These are phyloP conservation scores for Penicillium sp. DNA, from an alignment of 2,329 filamentous ascomycete species.

Conservation along the genomic window DNA sequence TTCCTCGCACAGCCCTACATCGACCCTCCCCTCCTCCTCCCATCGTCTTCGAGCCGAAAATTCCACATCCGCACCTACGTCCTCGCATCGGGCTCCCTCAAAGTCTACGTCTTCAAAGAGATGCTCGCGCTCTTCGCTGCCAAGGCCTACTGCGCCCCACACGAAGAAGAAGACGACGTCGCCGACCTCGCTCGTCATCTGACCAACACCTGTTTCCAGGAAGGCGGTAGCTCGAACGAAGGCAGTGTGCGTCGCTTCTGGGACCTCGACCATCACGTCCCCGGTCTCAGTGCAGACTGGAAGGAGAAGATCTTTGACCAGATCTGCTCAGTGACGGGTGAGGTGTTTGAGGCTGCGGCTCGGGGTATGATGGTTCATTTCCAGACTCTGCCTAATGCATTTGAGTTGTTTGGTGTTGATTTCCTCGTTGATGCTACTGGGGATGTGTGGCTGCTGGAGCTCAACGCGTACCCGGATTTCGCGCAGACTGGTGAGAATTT, in stretches of 20 bases:
- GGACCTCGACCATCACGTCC: slow-evolving; percentile 54
- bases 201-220: slow-evolving; percentile 93
- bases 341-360: slow-evolving; percentile 84
- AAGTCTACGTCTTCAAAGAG: slow-evolving; percentile 79
- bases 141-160: slow-evolving; percentile 67
- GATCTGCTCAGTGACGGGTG: slow-evolving; percentile 70
- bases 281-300: slow-evolving; percentile 42
- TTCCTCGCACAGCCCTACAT: slow-evolving; percentile 97
- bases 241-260: slow-evolving; percentile 75
- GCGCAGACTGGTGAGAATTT: slow-evolving; percentile 80
- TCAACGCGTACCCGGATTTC: slow-evolving; percentile 97
- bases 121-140: slow-evolving; percentile 94
- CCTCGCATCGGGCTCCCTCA: slow-evolving; percentile 72
- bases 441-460: slow-evolving; percentile 75
- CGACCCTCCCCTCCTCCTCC: slow-evolving; percentile 76
- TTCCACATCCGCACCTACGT: slow-evolving; percentile 96
- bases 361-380: slow-evolving; percentile 85
- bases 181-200: slow-evolving; percentile 72
- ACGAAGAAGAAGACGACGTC: slow-evolving; percentile 42
- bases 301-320: slow-evolving; percentile 68
- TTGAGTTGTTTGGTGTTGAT: slow-evolving; percentile 90
- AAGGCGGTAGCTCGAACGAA: slow-evolving; percentile 52
- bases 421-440: slow-evolving; percentile 73
- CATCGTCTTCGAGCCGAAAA: slow-evolving; percentile 66
- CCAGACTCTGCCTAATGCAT: slow-evolving; percentile 81